Evolutionary conservation across 306 rosid species (phyloP).

Genomic region (Cicer judaicum): DNA sequence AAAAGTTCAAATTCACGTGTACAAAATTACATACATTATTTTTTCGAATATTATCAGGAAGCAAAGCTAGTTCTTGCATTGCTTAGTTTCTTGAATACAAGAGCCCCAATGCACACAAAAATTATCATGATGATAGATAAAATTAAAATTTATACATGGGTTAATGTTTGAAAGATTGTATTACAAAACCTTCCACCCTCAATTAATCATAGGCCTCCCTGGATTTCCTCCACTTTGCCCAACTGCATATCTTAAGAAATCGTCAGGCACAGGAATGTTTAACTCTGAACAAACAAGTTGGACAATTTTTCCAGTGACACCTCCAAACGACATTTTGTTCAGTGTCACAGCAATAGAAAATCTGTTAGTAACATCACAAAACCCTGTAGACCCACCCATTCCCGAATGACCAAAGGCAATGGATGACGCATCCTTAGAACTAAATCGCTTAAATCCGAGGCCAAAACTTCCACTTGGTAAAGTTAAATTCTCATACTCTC

Average conservation of each 20-base stretch:
- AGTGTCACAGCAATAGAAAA: slow-evolving; percentile 86
- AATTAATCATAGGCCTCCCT: slow-evolving; percentile 72
- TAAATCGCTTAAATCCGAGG: slow-evolving; percentile 76
- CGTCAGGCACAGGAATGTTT: slow-evolving; percentile 78
- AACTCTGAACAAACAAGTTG: slow-evolving; percentile 86
- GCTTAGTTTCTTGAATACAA: slow-evolving; percentile 10
- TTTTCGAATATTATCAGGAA: neutral
- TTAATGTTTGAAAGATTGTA: slow-evolving; percentile 6
- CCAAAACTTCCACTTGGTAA: slow-evolving; percentile 71
- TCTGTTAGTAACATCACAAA: slow-evolving; percentile 65
- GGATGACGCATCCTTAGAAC: slow-evolving; percentile 63
- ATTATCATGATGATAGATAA: slow-evolving; percentile 1
- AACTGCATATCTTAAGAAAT: slow-evolving; percentile 51
- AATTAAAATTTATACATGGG: slow-evolving; percentile 22
- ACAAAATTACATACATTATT: slow-evolving; percentile 37
- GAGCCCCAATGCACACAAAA: neutral
- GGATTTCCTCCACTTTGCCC: slow-evolving; percentile 41
- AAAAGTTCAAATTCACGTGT: slow-evolving; percentile 9
- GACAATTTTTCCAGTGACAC: slow-evolving; percentile 64
- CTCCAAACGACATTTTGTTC: slow-evolving; percentile 85
- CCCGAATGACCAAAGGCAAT: slow-evolving; percentile 93
- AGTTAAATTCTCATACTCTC: slow-evolving; percentile 59
- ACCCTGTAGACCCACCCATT: slow-evolving; percentile 95
- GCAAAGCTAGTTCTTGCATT: neutral
- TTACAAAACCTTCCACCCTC: slow-evolving; percentile 42